Conservation (phyloP, 164 flowering plant species). For the Aristolochia contorta region DNA sequence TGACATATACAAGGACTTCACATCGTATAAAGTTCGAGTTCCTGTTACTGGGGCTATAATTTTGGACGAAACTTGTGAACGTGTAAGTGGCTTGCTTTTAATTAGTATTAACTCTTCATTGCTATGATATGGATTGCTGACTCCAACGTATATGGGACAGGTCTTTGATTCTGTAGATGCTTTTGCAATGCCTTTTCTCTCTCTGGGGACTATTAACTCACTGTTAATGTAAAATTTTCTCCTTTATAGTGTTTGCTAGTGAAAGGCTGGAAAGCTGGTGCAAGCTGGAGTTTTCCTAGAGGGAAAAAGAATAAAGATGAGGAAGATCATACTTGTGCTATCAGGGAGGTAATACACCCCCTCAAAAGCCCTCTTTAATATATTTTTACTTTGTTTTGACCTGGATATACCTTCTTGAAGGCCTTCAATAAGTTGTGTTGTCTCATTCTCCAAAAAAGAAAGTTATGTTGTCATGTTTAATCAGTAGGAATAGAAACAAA, state of each 20-base stretch:
- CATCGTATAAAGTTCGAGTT: conserved; percentile 89
- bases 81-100: conserved; percentile 31
- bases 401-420: too few relatives aligned
- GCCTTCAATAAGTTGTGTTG: too few relatives aligned
- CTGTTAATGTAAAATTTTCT: background rate
- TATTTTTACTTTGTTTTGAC: background rate
- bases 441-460: too few relatives aligned
- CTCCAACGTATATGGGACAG: too few relatives aligned
- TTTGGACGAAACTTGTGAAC: conserved; percentile 78
- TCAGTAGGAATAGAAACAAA: too few relatives aligned
- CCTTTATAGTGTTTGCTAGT: conserved; percentile 75
- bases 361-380: background rate
- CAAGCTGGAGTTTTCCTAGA: conserved; percentile 98
- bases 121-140: too few relatives aligned
- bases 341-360: conserved; percentile 58
- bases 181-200: background rate
- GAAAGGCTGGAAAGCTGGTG: conserved; percentile 93
- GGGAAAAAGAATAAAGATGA: conserved; percentile 96
- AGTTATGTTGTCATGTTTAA: too few relatives aligned
- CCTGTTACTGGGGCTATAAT: conserved; percentile 96
- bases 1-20: conserved; percentile 96
- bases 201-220: background rate
- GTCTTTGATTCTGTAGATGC: background rate
- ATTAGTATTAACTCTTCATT: too few relatives aligned
- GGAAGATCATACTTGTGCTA: conserved; percentile 90